Evolutionary conservation across 2,329 filamentous ascomycete genomes (phyloP).

Genomic region (Alternaria ethzedia): DNA sequence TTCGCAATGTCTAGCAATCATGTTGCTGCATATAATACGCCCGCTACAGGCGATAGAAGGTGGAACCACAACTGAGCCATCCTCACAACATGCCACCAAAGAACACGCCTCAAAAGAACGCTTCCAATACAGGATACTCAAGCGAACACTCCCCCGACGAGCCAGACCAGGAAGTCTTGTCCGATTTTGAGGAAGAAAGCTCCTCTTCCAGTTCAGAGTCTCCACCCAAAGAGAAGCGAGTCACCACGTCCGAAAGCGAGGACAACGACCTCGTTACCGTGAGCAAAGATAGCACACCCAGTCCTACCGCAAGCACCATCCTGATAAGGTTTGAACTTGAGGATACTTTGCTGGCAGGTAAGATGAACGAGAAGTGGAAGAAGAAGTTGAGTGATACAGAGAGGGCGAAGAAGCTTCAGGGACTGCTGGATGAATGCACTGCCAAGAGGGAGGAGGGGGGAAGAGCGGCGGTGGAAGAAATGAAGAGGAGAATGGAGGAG

Average conservation of each 20-base stretch:
- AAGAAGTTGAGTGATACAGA: neutral
- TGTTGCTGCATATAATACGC: neutral
- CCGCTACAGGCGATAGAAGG: neutral
- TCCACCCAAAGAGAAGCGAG: neutral
- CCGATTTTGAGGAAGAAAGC: neutral
- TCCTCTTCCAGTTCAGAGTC: neutral
- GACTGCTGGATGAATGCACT: neutral
- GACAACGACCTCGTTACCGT: neutral
- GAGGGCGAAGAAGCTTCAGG: neutral
- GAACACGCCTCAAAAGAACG: neutral
- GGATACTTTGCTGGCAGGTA: neutral
- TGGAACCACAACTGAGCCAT: neutral
- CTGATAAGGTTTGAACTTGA: neutral
- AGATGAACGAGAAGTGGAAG: neutral
- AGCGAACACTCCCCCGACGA: neutral
- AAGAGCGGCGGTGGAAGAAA: neutral
- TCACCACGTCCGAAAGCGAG: neutral
- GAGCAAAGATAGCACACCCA: neutral
- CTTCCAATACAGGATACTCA: neutral
- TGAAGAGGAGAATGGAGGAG: neutral
- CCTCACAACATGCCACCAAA: neutral
- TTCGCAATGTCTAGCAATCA: neutral
- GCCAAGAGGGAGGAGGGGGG: neutral
- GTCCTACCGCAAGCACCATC: neutral
- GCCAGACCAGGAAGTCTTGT: neutral